Base-by-base conservation (phyloP, 306 rosid genomes). In the Gastrolobium villosum region DNA sequence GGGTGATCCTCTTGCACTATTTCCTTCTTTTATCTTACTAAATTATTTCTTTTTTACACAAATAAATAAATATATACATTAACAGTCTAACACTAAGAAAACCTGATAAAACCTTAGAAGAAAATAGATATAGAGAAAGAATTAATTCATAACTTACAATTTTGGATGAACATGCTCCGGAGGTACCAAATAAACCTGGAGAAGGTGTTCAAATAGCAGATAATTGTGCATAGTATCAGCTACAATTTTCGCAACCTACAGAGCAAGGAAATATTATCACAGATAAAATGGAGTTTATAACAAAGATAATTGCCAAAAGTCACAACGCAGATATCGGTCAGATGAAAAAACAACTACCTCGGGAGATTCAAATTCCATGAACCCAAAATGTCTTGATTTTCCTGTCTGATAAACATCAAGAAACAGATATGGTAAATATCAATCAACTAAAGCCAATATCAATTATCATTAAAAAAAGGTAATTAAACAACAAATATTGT, bases 221-320 rank as follows among this genome's bases (percentile, higher is more conserved):
- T 95, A 91, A 66, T 95, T 95, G 83, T 95, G 92, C 99, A 95
- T 94, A 36, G 94, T 87, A 44, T 92, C 95, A 37, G 97, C 96
- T 28, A 91, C 97, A 82, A 95, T 70, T 88, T 88, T 90, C 13
- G 98, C 97, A 50, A 92, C 99, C 99, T 95, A 87, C 78, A 77
- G 20, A 61, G 32, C 77, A 74, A 41, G 50, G 56, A 55, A 37
- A 14, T 34, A 26, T 83, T 52, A 78, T 15, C 57, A 65, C 44
- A 72, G 7, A 73, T 31, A 36, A 78, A 80, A 40, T 14, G 7
- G 4, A 77, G 30, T 35, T 36, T 78, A 31, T 20, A 46, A 43
- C 30, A 77, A 40, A 10, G 10, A 70, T 66, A 57, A 32, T 8
- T 32, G 40, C 62, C 67, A 31, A 7, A 65, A 26, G 60, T 10